These are phyloP conservation scores for Xylaria palmicola DNA, from an alignment of 495 filamentous ascomycete genomes.

Conservation along the genomic window DNA sequence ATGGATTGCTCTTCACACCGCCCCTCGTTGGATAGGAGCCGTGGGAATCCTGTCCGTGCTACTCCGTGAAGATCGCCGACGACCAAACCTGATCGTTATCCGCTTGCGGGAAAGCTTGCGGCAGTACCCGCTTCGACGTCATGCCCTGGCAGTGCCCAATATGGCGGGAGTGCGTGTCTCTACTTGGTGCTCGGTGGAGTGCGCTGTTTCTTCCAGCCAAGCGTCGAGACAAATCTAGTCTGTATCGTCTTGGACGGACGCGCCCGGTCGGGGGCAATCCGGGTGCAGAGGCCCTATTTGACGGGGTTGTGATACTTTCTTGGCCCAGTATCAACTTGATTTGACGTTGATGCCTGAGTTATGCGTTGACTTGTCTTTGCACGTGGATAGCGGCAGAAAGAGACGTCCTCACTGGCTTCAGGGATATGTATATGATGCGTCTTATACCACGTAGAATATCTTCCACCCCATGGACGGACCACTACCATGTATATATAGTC, in stretches of 20 bases:
- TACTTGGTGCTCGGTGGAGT: not conserved
- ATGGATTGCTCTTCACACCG: not conserved
- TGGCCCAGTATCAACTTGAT: not conserved
- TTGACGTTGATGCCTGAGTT: not conserved
- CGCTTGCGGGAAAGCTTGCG: not conserved
- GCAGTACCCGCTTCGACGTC: not conserved
- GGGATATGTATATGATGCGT: constrained; percentile 2
- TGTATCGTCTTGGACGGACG: not conserved
- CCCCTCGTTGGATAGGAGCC: not conserved
- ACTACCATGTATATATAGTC: not conserved
- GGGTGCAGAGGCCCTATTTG: not conserved
- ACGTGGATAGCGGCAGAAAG: constrained; percentile 1
- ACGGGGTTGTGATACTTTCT: not conserved
- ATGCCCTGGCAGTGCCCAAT: not conserved
- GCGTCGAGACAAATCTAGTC: not conserved
- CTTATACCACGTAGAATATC: constrained; percentile 8
- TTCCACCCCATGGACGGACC: not conserved
- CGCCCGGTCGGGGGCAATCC: not conserved
- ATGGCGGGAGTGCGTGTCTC: not conserved
- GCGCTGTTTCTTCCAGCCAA: not conserved
- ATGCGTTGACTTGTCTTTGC: not conserved
- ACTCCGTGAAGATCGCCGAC: not conserved
- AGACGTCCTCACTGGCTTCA: not conserved
- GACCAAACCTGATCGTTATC: not conserved
- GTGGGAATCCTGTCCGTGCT: too few relatives aligned